Base-by-base conservation (phyloP, 441 rosid species). In the Erodium trifolium region DNA sequence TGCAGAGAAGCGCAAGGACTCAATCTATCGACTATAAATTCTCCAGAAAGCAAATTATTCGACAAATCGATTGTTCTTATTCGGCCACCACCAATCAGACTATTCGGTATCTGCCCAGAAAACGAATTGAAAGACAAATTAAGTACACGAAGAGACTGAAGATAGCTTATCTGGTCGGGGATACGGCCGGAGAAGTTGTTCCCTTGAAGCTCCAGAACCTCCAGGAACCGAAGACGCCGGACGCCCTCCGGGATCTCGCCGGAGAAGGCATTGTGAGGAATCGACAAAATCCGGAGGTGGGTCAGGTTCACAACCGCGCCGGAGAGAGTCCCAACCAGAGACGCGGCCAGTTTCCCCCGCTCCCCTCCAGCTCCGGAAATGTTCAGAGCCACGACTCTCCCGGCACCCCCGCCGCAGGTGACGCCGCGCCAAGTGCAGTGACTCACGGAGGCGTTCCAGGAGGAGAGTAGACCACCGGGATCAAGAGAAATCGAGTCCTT, bases 61-160 rank as follows among this genome's bases (percentile, higher is more conserved):
- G 93, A 86, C 76, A 88, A 78, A 76, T 88, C 93, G 31, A 88
- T 67, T 7, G 68, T 72, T 41, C 75, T 65, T 47, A 88, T 70
- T 59, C 68, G 72, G n/a, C 82, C 81, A 18, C 8, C 7, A 41
- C 87, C 93, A 39, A 86, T 77, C 71, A 88, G 72, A 23, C 67
- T 37, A 59, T 49, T 67, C 2, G 90, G 86, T 27, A 88, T 71
- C 53, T 72, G 23, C 67, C 86, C 90, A 4, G 80, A 49, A 0
- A 88, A 72, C 13, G 78, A 82, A 75, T 88, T 88, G 65, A 63
- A 78, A 9, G 93, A 88, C 75, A 88, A 75, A 74, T 88, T 86
- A 60, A 84, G 81, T 47, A 81, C 1, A 2, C 70, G 69, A 66
- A 88, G 88, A 74, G 73, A 72, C 34, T 55, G 73, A 13, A 78